Base-by-base conservation (phyloP, 169 alveolate genomes). In the Eimeria necatrix region DNA sequence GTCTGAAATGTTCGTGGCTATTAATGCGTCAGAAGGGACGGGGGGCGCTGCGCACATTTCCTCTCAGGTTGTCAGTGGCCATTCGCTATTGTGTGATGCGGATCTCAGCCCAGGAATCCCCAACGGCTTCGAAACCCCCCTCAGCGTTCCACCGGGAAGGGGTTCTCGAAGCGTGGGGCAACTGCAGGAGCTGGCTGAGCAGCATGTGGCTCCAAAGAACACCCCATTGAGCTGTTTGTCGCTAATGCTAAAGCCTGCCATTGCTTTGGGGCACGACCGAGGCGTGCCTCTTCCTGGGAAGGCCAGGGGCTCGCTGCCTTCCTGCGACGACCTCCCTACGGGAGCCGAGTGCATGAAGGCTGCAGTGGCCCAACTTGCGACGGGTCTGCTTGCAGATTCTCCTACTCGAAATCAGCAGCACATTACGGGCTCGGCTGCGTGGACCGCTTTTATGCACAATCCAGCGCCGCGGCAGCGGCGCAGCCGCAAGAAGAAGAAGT, bases 391-490 rank as follows among this genome's bases (percentile, higher is more conserved):
- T 18, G 64, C 68, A 24, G 88, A 51, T 52, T 9, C 70, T 4
- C 46, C 59, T 6, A 26, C 64, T 46, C 18, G 83, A 20, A 73
- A 48, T 22, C 22, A 60, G 46, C 59, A 46, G 26, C 88, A 78
- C 68, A 24, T 32, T 4, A 26, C 26, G 12, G 9, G 68, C 26
- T 60, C 14, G 4, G 64, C 51, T 14, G 22, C 70, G 4, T 78
- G 88, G 88, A 9, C 88, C 32, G 70, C 88, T 8, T 4, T 51
- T 20, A n/a, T 48, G 26, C 68, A 78, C 41, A 12, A 46, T 22
- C 88, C 88, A 16, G 83, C 24, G 52, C 88, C 41, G 88, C 60
- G 88, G 68, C 88, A 78, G 68, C 60, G 88, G 64, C 60, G 88
- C n/a, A 78, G 88, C 60, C 41, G 88, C 41, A 78, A 78, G 64